phyloP scores from a whole-genome alignment of 805 yeast genomes.

The Yamadazyma ubonensis region DNA sequence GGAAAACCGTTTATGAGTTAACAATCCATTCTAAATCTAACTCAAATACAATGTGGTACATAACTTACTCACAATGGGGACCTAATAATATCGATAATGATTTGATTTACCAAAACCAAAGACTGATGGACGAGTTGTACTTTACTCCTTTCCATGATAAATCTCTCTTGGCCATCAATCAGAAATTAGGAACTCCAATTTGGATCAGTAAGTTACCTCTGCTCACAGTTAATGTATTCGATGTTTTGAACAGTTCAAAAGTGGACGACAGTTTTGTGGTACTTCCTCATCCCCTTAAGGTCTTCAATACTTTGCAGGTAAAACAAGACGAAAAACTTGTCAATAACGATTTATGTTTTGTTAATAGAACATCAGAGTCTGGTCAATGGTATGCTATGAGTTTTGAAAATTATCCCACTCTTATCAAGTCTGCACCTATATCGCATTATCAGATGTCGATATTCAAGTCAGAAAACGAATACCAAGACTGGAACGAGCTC shows the following conservation, averaged over 20 bases:
- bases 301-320: slow-evolving; percentile 32
- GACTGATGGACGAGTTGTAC: slow-evolving; percentile 69
- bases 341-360: slow-evolving; percentile 49
- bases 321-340: slow-evolving; percentile 19
- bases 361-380: slow-evolving; percentile 63
- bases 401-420: slow-evolving; percentile 70
- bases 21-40: slow-evolving; percentile 73
- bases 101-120: slow-evolving; percentile 39
- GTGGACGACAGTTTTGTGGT: slow-evolving; percentile 39
- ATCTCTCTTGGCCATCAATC: slow-evolving; percentile 72
- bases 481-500: slow-evolving; percentile 17
- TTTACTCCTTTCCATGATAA: slow-evolving; percentile 84
- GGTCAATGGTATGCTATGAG: slow-evolving; percentile 86
- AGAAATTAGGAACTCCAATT: slow-evolving; percentile 63
- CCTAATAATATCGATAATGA: slow-evolving; percentile 80
- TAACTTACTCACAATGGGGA: slow-evolving; percentile 86
- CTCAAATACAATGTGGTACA: slow-evolving; percentile 67
- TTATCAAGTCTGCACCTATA: slow-evolving; percentile 76
- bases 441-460: slow-evolving; percentile 56
- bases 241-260: slow-evolving; percentile 47
- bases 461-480: slow-evolving; percentile 23
- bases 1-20: slow-evolving; percentile 70
- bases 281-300: slow-evolving; percentile 67
- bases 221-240: slow-evolving; percentile 76
- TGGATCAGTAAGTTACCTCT: slow-evolving; percentile 79